Evolutionary conservation across 139 green algal species (phyloP).

Genomic region (Micromonas pusilla): DNA sequence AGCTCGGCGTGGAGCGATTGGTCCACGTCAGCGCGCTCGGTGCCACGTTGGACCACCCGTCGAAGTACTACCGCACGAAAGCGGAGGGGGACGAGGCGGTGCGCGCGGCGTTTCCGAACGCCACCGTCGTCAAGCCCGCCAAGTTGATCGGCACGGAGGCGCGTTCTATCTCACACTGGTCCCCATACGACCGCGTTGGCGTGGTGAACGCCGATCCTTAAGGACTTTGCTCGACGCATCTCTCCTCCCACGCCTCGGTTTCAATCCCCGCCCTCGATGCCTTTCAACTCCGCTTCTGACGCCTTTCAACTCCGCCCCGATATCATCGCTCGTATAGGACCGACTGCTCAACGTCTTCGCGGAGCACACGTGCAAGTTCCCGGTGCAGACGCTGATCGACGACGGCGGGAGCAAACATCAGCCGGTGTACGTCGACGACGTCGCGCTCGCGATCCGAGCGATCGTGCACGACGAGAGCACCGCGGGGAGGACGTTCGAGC

Average conservation of each 20-base stretch:
- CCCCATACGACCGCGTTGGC: too few relatives aligned
- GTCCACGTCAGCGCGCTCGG: conserved; percentile 31
- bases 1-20: conserved; percentile 28
- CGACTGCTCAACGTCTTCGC: conserved; percentile 78
- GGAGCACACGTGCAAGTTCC: conserved; percentile 49
- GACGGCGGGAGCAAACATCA: conserved; percentile 54
- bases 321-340: too few relatives aligned
- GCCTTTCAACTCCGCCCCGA: too few relatives aligned
- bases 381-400: conserved; percentile 65
- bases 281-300: too few relatives aligned
- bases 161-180: too few relatives aligned
- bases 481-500: conserved; percentile 73
- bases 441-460: conserved; percentile 52
- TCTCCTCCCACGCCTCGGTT: too few relatives aligned
- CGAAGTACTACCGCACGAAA: conserved; percentile 31
- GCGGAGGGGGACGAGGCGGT: conserved; percentile 54
- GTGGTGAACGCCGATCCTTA: too few relatives aligned
- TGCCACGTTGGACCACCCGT: neutral
- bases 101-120: conserved; percentile 42
- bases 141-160: conserved; percentile 83
- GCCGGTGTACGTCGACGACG: conserved; percentile 65
- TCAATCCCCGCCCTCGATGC: too few relatives aligned
- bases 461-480: conserved; percentile 45
- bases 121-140: conserved; percentile 67
- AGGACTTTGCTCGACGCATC: too few relatives aligned